phyloP scores from a whole-genome alignment of 108 stramenopile genomes.

The Cyclotella distinguenda region DNA sequence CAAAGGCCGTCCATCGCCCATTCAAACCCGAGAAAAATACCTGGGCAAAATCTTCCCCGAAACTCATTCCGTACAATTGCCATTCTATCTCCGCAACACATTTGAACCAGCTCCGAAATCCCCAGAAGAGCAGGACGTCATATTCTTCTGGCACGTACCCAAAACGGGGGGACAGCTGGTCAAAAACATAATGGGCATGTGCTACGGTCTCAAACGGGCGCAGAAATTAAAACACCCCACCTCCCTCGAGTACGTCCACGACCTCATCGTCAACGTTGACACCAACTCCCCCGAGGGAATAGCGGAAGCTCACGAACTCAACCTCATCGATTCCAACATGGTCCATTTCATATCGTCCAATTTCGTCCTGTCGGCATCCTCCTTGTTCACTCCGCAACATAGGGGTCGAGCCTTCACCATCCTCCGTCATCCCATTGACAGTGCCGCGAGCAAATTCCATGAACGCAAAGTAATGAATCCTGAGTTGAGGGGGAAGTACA shows the following conservation, averaged over 20 bases:
- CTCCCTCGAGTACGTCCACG: constrained; percentile 5
- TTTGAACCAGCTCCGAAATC: constrained; percentile 1
- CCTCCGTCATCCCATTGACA: constrained; percentile 44
- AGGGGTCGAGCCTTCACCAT: constrained; percentile 38
- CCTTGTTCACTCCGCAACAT: constrained; percentile 30
- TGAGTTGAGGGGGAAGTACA: constrained; percentile 5
- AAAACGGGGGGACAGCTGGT: constrained; percentile 12
- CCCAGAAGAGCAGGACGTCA: constrained; percentile 3
- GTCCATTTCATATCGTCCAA: constrained; percentile 34
- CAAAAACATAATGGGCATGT: constrained; percentile 16
- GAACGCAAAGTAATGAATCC: constrained; percentile 1
- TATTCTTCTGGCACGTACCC: constrained; percentile 25
- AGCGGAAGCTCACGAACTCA: constrained; percentile 7
- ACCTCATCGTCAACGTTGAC: constrained; percentile 18
- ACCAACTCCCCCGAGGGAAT: constrained; percentile 15
- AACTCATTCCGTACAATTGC: constrained; percentile 10
- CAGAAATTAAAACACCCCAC: constrained; percentile 19
- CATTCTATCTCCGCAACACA: constrained; percentile 17
- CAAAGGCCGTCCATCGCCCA: not conserved
- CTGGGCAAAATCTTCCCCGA: constrained; percentile 10
- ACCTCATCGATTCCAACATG: constrained; percentile 20
- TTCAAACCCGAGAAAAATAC: constrained; percentile 4
- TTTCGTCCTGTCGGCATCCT: constrained; percentile 23
- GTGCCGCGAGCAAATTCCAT: constrained; percentile 25
- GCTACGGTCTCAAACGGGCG: constrained; percentile 11